A percentile compares a stretch with the other conserved stretches of the same genome.
Evolutionary conservation across 768 basidiomycete genomes (phyloP).

Genomic region (Russula sp.): DNA sequence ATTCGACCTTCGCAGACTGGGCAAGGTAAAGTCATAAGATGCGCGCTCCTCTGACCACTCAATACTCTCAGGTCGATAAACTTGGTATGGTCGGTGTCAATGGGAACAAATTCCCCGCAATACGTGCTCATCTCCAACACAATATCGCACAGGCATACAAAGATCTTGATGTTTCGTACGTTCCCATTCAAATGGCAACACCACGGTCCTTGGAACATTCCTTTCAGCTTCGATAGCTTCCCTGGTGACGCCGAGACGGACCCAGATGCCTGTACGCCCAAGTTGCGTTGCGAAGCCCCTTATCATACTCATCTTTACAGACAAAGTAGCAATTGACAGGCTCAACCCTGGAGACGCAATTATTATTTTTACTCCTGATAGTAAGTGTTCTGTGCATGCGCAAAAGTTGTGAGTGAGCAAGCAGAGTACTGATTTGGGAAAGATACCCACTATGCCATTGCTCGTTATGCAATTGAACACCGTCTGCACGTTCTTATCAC

Average conservation of each 20-base stretch:
- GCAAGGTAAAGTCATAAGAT: conserved; percentile 46
- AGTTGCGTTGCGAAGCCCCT: neutral
- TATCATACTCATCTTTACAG: conserved; percentile 32
- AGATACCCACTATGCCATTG: conserved; percentile 83
- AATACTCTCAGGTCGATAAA: conserved; percentile 45
- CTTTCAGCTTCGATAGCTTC: conserved; percentile 63
- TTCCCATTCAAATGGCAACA: neutral
- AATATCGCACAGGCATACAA: conserved; percentile 83
- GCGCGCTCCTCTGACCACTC: conserved; percentile 14
- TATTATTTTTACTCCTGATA: conserved; percentile 89
- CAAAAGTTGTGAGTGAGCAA: neutral
- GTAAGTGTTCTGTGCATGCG: conserved; percentile 35
- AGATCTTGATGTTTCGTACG: conserved; percentile 78
- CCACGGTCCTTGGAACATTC: neutral
- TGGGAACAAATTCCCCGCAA: conserved; percentile 81
- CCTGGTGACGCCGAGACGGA: conserved; percentile 64
- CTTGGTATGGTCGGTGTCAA: conserved; percentile 87
- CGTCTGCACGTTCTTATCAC: conserved; percentile 87
- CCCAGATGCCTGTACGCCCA: conserved; percentile 70
- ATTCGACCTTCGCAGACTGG: conserved; percentile 80
- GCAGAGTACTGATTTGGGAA: conserved; percentile 26
- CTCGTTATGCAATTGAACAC: conserved; percentile 77
- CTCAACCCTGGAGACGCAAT: conserved; percentile 80
- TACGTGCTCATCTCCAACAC: conserved; percentile 68
- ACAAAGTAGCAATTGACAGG: conserved; percentile 73